A percentile compares a stretch with the other conserved stretches of the same genome.
Conservation (phyloP, 148 eudicot genomes). For the Cornus kousa region DNA sequence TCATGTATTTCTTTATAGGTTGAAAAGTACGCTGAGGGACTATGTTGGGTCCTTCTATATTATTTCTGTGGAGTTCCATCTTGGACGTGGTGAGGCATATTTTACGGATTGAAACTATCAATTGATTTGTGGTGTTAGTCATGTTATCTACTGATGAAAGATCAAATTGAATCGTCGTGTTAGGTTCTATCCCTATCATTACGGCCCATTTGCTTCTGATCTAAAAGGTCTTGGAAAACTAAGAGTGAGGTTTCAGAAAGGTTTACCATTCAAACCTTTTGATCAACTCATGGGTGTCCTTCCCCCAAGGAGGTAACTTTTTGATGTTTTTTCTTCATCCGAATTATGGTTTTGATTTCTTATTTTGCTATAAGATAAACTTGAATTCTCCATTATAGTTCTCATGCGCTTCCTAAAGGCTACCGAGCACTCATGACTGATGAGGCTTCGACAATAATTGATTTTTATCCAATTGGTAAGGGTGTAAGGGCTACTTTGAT, state of each 20-base stretch:
- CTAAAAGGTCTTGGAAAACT: constrained; percentile 42
- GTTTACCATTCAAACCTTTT: constrained; percentile 52
- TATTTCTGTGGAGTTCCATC: constrained; percentile 48
- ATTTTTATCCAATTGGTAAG: constrained; percentile 55
- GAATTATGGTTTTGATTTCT: background rate
- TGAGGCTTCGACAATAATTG: constrained; percentile 30
- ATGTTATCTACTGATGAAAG: background rate
- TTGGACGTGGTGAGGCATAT: constrained; percentile 32
- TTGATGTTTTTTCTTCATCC: background rate
- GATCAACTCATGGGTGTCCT: constrained; percentile 68
- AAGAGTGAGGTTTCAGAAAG: constrained; percentile 38
- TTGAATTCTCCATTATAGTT: constrained; percentile 25
- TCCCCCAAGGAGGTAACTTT: constrained; percentile 57
- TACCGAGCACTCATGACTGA: constrained; percentile 44
- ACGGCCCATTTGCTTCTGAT: constrained; percentile 63
- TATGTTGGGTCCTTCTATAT: constrained; percentile 38
- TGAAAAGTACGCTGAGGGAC: constrained; percentile 42
- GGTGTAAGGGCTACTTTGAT: constrained; percentile 19
- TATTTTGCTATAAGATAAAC: background rate
- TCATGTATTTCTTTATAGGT: constrained; percentile 25
- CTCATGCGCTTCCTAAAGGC: constrained; percentile 48
- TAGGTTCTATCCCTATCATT: constrained; percentile 57
- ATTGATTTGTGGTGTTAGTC: background rate
- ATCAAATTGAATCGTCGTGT: background rate
- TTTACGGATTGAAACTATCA: background rate